These are phyloP conservation scores for Nyssa sinensis DNA, from an alignment of 148 eudicot genomes.

Conservation along the genomic window DNA sequence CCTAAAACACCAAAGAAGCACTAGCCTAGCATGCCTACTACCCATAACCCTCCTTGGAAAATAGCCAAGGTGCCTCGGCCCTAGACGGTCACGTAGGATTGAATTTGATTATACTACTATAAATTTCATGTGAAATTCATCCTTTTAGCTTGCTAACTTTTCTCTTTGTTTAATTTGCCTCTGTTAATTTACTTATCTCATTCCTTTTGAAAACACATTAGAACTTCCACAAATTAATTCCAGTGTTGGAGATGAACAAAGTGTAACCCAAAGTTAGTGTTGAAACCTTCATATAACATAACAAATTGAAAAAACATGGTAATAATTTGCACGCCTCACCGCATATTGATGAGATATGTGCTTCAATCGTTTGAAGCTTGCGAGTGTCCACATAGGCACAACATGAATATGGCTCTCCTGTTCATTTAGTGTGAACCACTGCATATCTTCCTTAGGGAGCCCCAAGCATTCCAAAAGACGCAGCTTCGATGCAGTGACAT, in stretches of 20 bases:
- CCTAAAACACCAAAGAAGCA: not conserved
- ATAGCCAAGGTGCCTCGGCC: not conserved
- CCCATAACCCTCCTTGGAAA: not conserved
- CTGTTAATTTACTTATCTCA: not conserved
- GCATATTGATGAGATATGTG: conserved; percentile 67
- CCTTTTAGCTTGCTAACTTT: not conserved
- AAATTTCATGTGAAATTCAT: not conserved
- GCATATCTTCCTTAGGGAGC: conserved; percentile 73
- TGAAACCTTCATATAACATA: not conserved
- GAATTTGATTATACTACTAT: not conserved
- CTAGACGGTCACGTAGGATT: not conserved
- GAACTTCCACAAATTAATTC: not conserved
- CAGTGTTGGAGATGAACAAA: not conserved
- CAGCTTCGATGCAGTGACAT: conserved; percentile 75
- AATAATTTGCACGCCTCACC: conserved; percentile 39
- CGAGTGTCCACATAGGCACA: conserved; percentile 95
- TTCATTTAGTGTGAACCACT: conserved; percentile 75
- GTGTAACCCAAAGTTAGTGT: not conserved
- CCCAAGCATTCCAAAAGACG: conserved; percentile 81
- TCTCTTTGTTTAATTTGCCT: not conserved
- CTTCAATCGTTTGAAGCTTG: conserved; percentile 88
- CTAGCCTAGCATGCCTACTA: not conserved
- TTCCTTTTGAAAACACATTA: not conserved
- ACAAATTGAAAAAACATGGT: not conserved
- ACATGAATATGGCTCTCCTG: conserved; percentile 90